Percentiles rank a stretch among this genome's conserved stretches.
Evolutionary conservation across 106 monocot species (phyloP).

Genomic region (Agapanthus africanus): DNA sequence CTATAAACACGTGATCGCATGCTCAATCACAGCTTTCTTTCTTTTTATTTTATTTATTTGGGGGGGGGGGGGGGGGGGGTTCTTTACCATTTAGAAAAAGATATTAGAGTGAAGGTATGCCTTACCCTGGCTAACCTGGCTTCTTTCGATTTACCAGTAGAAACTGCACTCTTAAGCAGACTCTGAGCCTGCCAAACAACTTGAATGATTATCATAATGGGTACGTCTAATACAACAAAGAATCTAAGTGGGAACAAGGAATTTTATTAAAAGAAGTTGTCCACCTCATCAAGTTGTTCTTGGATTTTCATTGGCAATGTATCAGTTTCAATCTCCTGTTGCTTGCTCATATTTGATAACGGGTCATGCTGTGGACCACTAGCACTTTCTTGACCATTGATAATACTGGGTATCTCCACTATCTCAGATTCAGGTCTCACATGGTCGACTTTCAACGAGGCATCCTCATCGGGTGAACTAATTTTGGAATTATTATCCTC

Average conservation of each 20-base stretch:
- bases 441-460: conserved; percentile 16
- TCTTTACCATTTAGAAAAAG: not conserved
- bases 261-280: not conserved
- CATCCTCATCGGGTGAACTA: conserved; percentile 18
- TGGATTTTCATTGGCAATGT: conserved; percentile 41
- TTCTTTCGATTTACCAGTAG: conserved; percentile 94
- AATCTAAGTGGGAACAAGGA: not conserved
- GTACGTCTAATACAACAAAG: not conserved
- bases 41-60: no score
- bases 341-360: conserved; percentile 23
- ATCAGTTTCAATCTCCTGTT: conserved; percentile 16
- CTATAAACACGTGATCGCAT: no score
- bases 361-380: conserved; percentile 19
- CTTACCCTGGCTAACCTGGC: conserved; percentile 94
- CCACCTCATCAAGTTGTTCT: conserved; percentile 96
- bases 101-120: not conserved
- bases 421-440: conserved; percentile 29
- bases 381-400: conserved; percentile 22
- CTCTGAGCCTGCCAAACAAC: conserved; percentile 80
- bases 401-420: conserved; percentile 11
- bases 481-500: conserved; percentile 16
- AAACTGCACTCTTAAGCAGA: conserved; percentile 63
- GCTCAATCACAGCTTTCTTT: no score
- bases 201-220: conserved; percentile 1
- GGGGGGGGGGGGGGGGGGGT: no score